Evolutionary conservation across 2,329 filamentous ascomycete species (phyloP).

Genomic region (Botryotinia globosa): DNA sequence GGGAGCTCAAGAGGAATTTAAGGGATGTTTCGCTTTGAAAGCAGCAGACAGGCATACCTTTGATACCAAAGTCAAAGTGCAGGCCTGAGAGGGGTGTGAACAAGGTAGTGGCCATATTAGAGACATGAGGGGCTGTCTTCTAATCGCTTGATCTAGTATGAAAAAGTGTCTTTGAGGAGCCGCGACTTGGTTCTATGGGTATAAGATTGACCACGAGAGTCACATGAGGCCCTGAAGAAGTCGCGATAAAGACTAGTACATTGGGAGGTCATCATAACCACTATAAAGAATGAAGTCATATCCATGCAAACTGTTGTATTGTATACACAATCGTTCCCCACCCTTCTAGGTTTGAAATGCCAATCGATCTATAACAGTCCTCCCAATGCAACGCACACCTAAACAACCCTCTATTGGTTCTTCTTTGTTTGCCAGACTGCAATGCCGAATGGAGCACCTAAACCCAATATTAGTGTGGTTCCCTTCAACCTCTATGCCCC

Average conservation of each 20-base stretch:
- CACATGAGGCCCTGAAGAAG: not conserved
- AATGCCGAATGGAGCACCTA: conserved; percentile 59
- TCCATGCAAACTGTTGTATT: conserved; percentile 17
- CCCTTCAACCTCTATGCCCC: not conserved
- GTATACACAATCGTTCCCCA: conserved; percentile 19
- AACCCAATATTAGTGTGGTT: conserved; percentile 28
- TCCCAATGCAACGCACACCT: conserved; percentile 6
- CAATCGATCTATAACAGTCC: conserved; percentile 16
- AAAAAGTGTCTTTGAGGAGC: not conserved
- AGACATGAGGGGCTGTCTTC: not conserved
- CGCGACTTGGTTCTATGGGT: not conserved
- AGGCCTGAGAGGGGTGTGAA: conserved; percentile 14
- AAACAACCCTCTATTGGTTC: conserved; percentile 35
- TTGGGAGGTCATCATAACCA: not conserved
- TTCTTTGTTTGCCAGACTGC: conserved; percentile 46
- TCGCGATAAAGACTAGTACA: not conserved
- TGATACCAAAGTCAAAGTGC: conserved; percentile 46
- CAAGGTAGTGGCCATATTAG: not conserved
- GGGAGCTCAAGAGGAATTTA: conserved; percentile 47
- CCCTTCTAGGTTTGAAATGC: conserved; percentile 25
- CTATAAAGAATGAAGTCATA: conserved; percentile 11
- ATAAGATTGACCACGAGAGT: not conserved
- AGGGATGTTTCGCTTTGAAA: conserved; percentile 53
- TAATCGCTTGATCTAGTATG: not conserved
- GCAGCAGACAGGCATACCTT: conserved; percentile 51